phyloP scores from a whole-genome alignment of 164 flowering plant species.

The Saururus chinensis region DNA sequence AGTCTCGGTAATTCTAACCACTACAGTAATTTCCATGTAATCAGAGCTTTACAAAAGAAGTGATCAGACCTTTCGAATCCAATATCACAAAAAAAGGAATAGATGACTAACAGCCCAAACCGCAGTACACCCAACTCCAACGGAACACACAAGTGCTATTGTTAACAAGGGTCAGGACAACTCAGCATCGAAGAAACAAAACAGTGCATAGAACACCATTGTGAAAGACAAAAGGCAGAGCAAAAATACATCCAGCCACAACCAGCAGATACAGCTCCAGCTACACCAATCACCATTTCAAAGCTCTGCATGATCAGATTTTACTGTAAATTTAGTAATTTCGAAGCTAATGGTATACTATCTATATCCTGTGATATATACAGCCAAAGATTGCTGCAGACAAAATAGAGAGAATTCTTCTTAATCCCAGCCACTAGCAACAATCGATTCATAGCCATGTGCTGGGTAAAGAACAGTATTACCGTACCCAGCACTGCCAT shows the following conservation, averaged over 20 bases:
- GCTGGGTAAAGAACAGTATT: neutral
- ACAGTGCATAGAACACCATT: neutral
- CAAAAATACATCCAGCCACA: neutral
- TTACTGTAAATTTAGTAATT: neutral
- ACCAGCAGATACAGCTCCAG: neutral
- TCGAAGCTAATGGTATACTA: neutral
- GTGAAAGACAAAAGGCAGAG: neutral
- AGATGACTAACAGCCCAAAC: neutral
- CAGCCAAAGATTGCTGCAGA: constrained; percentile 4
- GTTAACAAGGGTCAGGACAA: neutral
- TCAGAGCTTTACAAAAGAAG: constrained; percentile 2
- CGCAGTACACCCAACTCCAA: neutral
- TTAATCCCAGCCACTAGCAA: constrained; percentile 35
- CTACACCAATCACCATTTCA: neutral
- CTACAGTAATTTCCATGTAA: neutral
- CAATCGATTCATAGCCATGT: constrained; percentile 15
- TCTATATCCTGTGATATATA: neutral
- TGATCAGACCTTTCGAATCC: neutral
- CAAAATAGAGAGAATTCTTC: neutral
- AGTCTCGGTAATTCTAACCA: neutral
- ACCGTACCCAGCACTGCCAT: neutral
- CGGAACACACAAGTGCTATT: neutral
- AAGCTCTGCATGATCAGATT: neutral
- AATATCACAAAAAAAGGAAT: neutral
- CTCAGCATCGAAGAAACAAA: neutral